phyloP scores from a whole-genome alignment of 345 rosid genomes.

The Corchorus capsularis region DNA sequence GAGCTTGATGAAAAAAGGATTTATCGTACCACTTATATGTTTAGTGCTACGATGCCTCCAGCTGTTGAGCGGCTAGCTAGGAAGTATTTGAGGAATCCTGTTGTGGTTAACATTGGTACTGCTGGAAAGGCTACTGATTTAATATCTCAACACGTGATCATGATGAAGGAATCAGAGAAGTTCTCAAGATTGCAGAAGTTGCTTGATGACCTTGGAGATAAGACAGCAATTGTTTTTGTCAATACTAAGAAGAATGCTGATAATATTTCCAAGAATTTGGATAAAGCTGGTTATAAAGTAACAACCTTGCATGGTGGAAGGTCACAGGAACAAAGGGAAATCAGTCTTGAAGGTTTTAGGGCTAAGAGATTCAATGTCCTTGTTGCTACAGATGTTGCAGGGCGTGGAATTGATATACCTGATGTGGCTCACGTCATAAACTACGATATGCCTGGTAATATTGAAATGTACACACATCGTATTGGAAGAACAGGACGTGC shows the following conservation, averaged over 20 bases:
- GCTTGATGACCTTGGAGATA: slow-evolving; percentile 84
- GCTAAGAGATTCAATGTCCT: slow-evolving; percentile 87
- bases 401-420: slow-evolving; percentile 94
- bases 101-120: slow-evolving; percentile 91
- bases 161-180: slow-evolving; percentile 90
- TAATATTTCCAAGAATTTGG: slow-evolving; percentile 79
- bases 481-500: slow-evolving; percentile 98
- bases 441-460: slow-evolving; percentile 86
- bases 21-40: slow-evolving; percentile 96
- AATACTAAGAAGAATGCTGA: slow-evolving; percentile 91
- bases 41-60: slow-evolving; percentile 97
- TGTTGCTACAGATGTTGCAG: slow-evolving; percentile 94
- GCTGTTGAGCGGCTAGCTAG: slow-evolving; percentile 92
- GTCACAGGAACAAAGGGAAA: slow-evolving; percentile 95
- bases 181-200: slow-evolving; percentile 65
- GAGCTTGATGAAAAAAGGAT: slow-evolving; percentile 92
- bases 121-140: slow-evolving; percentile 94
- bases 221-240: slow-evolving; percentile 87
- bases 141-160: slow-evolving; percentile 83
- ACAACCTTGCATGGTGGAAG: slow-evolving; percentile 94
- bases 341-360: slow-evolving; percentile 88
- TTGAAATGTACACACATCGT: slow-evolving; percentile 92
- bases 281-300: slow-evolving; percentile 81
- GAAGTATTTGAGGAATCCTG: slow-evolving; percentile 95
- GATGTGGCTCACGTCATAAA: slow-evolving; percentile 96